phyloP scores from a whole-genome alignment of 2,329 filamentous ascomycete genomes.

The Diaporthe caulivora region DNA sequence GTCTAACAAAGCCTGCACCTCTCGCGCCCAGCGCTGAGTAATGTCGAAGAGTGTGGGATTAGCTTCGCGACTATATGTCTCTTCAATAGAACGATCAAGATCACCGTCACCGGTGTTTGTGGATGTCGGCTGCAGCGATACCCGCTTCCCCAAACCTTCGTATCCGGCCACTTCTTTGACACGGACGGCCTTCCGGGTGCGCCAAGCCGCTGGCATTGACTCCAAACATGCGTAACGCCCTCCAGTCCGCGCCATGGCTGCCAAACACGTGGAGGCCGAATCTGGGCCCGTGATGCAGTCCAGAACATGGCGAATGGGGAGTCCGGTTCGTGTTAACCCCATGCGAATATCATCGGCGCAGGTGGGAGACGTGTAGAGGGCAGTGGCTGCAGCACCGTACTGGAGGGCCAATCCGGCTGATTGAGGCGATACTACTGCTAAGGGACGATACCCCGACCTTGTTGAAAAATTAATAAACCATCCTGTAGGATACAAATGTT shows the following conservation, averaged over 20 bases:
- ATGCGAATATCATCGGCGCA: slow-evolving; percentile 39
- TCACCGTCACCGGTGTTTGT: background rate
- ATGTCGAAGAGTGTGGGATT: background rate
- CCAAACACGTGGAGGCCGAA: slow-evolving; percentile 46
- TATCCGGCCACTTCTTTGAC: slow-evolving; percentile 44
- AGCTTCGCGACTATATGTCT: background rate
- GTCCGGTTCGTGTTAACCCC: background rate
- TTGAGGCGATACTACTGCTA: slow-evolving; percentile 8
- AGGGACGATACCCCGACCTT: slow-evolving; percentile 16
- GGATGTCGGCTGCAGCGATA: background rate
- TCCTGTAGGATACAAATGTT: background rate
- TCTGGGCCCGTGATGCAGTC: slow-evolving; percentile 49
- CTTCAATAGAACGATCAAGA: background rate
- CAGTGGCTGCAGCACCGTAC: slow-evolving; percentile 42
- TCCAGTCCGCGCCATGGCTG: slow-evolving; percentile 45
- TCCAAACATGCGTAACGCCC: slow-evolving; percentile 51
- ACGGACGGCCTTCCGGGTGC: slow-evolving; percentile 43
- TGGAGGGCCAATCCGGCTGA: slow-evolving; percentile 40
- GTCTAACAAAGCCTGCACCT: slow-evolving; percentile 38
- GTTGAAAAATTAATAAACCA: background rate
- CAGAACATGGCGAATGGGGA: slow-evolving; percentile 44
- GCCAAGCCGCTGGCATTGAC: slow-evolving; percentile 40
- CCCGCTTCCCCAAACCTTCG: slow-evolving; percentile 34
- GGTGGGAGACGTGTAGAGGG: slow-evolving; percentile 38
- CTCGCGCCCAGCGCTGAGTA: slow-evolving; percentile 29